phyloP scores from a whole-genome alignment of 179 eudicot genomes.

The Drosera spatulata region DNA sequence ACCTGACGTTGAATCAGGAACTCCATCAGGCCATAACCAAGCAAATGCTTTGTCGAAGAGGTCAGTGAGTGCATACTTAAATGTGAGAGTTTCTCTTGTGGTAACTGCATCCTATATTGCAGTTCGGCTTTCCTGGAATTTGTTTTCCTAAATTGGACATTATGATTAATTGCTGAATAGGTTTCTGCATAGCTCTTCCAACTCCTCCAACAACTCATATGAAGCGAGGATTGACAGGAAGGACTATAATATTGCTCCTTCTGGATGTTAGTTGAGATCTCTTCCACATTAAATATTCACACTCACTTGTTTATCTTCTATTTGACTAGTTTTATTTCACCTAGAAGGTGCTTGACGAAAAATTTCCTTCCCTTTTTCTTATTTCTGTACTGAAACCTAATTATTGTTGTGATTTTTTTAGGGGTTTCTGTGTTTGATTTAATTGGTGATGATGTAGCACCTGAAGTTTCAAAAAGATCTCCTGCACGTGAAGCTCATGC shows the following conservation, averaged over 20 bases:
- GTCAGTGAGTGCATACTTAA: constrained; percentile 17
- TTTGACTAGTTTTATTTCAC: background rate
- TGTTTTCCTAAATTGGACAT: too few species aligned
- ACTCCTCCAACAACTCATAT: constrained; percentile 17
- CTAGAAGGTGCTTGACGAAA: constrained; percentile 2
- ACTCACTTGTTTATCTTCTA: too few species aligned
- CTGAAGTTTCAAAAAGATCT: constrained; percentile 22
- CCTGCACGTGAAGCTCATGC: constrained; percentile 61
- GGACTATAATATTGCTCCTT: constrained; percentile 21
- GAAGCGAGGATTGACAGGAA: constrained; percentile 12
- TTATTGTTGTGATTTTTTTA: constrained; percentile 2
- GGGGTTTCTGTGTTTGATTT: constrained; percentile 64
- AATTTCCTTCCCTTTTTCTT: background rate
- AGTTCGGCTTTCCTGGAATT: too few species aligned
- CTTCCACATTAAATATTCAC: too few species aligned
- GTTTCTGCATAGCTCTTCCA: constrained; percentile 13
- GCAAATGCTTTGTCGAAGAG: constrained; percentile 20
- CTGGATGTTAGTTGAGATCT: too few species aligned
- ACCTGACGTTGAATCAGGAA: constrained; percentile 30
- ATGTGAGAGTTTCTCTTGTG: background rate
- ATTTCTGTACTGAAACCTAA: background rate
- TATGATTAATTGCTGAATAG: constrained; percentile 6
- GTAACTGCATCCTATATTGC: background rate
- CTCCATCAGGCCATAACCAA: constrained; percentile 20
- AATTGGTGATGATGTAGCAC: constrained; percentile 58